phyloP scores from a whole-genome alignment of 495 filamentous ascomycete species.

The Aspergillus steynii region DNA sequence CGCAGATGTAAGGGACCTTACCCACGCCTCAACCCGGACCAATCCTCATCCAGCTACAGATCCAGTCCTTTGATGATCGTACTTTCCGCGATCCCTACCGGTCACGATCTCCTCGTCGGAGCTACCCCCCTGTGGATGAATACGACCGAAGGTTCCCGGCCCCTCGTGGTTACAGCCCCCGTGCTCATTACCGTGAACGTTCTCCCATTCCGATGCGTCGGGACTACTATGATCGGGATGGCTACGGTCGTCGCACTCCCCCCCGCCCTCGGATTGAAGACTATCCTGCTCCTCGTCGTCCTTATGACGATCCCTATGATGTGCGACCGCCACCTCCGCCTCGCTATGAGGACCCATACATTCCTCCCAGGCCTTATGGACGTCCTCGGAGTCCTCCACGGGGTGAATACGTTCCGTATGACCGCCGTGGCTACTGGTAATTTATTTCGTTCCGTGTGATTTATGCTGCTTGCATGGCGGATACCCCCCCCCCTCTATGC shows the following conservation, averaged over 20 bases:
- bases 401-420: slow-evolving; percentile 45
- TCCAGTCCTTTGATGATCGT: slow-evolving; percentile 63
- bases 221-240: slow-evolving; percentile 79
- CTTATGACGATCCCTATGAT: slow-evolving; percentile 56
- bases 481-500: slow-evolving; percentile 30
- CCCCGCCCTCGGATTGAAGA: slow-evolving; percentile 77
- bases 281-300: slow-evolving; percentile 58
- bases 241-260: slow-evolving; percentile 66
- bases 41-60: slow-evolving; percentile 44
- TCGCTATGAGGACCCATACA: slow-evolving; percentile 50
- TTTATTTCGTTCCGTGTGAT: slow-evolving; percentile 11
- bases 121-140: slow-evolving; percentile 67
- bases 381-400: slow-evolving; percentile 46
- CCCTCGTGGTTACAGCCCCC: slow-evolving; percentile 81
- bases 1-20: slow-evolving; percentile 68
- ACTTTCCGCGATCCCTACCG: slow-evolving; percentile 68
- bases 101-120: slow-evolving; percentile 72
- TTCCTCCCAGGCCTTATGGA: slow-evolving; percentile 42
- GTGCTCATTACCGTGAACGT: slow-evolving; percentile 84
- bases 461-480: slow-evolving; percentile 22
- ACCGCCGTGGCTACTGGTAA: slow-evolving; percentile 51
- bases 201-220: slow-evolving; percentile 71
- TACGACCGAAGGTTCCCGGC: slow-evolving; percentile 74
- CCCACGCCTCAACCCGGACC: slow-evolving; percentile 20
- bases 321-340: slow-evolving; percentile 44